Evolutionary conservation across 768 basidiomycete species (phyloP), one percentile per base, ranked within the genome.

Genomic region (Ramaria rubella): DNA sequence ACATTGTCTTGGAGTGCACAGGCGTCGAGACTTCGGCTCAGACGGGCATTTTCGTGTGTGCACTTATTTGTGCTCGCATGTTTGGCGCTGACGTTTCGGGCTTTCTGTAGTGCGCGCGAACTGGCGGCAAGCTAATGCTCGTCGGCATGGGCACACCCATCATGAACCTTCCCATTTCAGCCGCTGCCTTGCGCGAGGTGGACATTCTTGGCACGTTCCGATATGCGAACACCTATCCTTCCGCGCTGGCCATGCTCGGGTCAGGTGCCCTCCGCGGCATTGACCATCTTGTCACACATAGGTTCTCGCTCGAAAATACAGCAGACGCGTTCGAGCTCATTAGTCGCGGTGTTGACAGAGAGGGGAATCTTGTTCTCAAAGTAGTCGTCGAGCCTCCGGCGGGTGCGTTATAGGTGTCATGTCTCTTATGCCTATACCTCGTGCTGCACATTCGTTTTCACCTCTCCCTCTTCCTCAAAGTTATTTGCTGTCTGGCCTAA

Each of bases 141-240:
- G 83, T 98, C 61, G 95, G 95, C 21, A 98, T 98, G 95, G 95
- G 95, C 62, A 82, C 91, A 15, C 81, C 86, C 58, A 87, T 85
- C 63, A 81, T 86, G 56, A 76, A 79, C 60, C 76, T 96, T 53
- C 95, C 95, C n/a, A 78, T 94, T 56, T 86, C 87, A 42, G 77
- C 80, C 27, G 89, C 93, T 38, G 86, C 90, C 15, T 70, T 85
- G 56, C 85, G 94, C 51, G 94, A 96, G 71, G 90, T 97, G 58
- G 93, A 97, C 70, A 83, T 97, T 64, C 81, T 84, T 59, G 94
- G 94, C 61, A 89, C 87, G 34, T 96, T 96, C 80, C 81, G 90
- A 30, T 94, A 94, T 65, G 86, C 86, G 58, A 84, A 92, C 73
- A 94, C 91, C 9, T 98, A 95, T 68, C 82, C 88, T 19, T 82